Base-by-base conservation (phyloP, 2,329 filamentous ascomycete species). In the Arachnomyces sp. region DNA sequence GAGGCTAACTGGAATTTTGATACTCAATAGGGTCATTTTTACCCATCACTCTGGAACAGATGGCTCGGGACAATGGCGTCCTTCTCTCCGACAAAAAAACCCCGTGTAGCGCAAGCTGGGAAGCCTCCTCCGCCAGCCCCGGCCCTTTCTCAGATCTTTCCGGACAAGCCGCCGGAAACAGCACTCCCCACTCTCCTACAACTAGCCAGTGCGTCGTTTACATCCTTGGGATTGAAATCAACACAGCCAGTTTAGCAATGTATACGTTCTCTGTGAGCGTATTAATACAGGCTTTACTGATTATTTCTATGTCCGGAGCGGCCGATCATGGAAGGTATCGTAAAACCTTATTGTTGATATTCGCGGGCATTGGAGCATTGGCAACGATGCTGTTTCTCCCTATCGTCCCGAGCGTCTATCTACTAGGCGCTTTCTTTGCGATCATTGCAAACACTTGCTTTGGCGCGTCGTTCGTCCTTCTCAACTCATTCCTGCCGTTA, bases 221-320 rank as follows among this genome's bases (percentile, higher is more conserved):
- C 48, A 71, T 96, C 4, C 68, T 94, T 16, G 90, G 90, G 4
- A 62, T 84, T 44, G 82, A 94, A 55, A 82, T 98, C 66, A 96
- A 96, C 63, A 65, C 62, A 3, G 61, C 62, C 15, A 65, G 62
- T 45, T 65, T 65, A 40, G 61, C 62, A 38, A 64, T 65, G 61
- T 82, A 96, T 66, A 95, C 88, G 2, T 98, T 98, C 64, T 94
- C 88, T 43, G 71, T 93, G 55, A 93, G 86, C 59, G 92, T 98
- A 1, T 64, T 95, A 14, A 63, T 95, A 8, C 92, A 98, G 61
- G 85, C 89, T 1, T 65, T 96, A 18, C 68, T 96, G 21, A 93
- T 98, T 32, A 87, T 98, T 48, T 94, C 88, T 56, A 95, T 98
- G 72, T 95, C 88, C 56, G 92, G 86, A 40, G 89, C 90, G 6